Evolutionary conservation across 2,329 filamentous ascomycete species (phyloP), one percentile per base, ranked within the genome.

Genomic region (Hawksworthiomyces lignivorus): DNA sequence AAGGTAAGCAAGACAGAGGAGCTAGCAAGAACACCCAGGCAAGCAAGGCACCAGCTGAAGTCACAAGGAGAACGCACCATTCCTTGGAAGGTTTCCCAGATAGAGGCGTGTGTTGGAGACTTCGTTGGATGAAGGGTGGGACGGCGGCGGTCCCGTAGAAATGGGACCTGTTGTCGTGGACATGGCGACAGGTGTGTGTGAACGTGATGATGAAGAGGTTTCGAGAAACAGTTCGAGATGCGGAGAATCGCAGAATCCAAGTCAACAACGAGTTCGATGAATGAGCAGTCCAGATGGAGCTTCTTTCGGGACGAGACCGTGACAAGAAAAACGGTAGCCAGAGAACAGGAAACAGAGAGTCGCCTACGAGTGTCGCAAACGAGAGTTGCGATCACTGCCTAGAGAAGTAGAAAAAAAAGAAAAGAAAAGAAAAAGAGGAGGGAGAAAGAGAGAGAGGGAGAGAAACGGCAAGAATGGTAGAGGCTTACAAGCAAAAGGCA

Each of bases 71-170:
- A 45, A 54, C 83, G 71, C 80, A 95, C 89, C 88, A 74, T 86
- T 87, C 67, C 88, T 87, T 67, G 92, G 90, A 64, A 98, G 83
- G 35, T 48, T 48, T 68, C 90, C 90, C 70, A 97, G 73, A 72
- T 97, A 98, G 55, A 97, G 85, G 70, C 92, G 81, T 61, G 90
- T 97, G 54, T 85, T 84, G 50, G 88, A 95, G 54, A 96, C 90
- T 70, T 95, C 87, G 80, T 83, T 40, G 11, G 27, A 26, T 7
- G 24, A 22, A 9, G 30, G 31, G 36, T 18, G 14, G 10, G 45
- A 32, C 15, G 39, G 36, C 11, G 43, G 31, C 19, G 36, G 36
- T 17, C 29, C 28, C 28, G 36, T 4, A 26, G 41, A 39, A 15
- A 43, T 39, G 36, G 41, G 36, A 24, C 41, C 41, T 8, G 40